Conservation (phyloP, 371 early-diverging fungal species). For the Lichtheimia hyalospora region DNA sequence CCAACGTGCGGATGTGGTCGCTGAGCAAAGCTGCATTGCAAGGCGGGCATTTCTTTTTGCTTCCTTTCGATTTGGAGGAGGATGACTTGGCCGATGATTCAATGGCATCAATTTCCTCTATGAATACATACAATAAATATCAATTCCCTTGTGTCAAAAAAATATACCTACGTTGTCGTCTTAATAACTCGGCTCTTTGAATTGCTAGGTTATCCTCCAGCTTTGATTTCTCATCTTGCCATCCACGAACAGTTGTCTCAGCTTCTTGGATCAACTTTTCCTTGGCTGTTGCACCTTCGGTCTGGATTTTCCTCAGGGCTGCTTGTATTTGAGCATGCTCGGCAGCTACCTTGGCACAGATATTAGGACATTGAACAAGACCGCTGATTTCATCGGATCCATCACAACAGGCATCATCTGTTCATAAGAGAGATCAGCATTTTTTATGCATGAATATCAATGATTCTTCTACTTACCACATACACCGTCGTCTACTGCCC, state of each 20-base stretch:
- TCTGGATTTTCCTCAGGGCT: slow-evolving; percentile 26
- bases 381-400: slow-evolving; percentile 85
- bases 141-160: neutral
- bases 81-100: slow-evolving; percentile 18
- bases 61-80: neutral
- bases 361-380: slow-evolving; percentile 65
- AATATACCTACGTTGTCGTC: slow-evolving; percentile 20
- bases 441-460: slow-evolving; percentile 1
- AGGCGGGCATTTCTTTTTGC: slow-evolving; percentile 16
- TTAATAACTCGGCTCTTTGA: slow-evolving; percentile 26
- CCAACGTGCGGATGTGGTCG: slow-evolving; percentile 29
- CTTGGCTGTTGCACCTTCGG: slow-evolving; percentile 30
- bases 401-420: slow-evolving; percentile 91
- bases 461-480: slow-evolving; percentile 61
- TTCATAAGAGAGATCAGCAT: neutral
- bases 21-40: slow-evolving; percentile 22
- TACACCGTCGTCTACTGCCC: slow-evolving; percentile 89
- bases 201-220: slow-evolving; percentile 33
- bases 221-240: slow-evolving; percentile 32
- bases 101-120: slow-evolving; percentile 27
- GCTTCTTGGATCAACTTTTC: slow-evolving; percentile 31
- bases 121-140: neutral
- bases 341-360: slow-evolving; percentile 64
- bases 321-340: slow-evolving; percentile 40
- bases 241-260: slow-evolving; percentile 32